These are phyloP conservation scores for Vitellaria paradoxa DNA, from an alignment of 179 eudicot species.

Conservation along the genomic window DNA sequence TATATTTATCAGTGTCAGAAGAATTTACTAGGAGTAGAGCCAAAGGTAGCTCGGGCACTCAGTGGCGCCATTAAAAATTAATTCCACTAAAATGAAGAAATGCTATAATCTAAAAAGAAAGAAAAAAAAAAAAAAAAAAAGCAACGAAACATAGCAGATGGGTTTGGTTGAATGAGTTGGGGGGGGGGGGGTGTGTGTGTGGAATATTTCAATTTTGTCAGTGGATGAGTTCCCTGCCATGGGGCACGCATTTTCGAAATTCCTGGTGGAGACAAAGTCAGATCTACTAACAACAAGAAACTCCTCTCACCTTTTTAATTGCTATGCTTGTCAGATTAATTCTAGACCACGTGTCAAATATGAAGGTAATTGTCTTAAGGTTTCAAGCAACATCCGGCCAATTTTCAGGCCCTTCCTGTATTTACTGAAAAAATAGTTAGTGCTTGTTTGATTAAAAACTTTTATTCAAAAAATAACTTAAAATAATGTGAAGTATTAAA, in stretches of 20 bases:
- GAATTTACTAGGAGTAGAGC: too few relatives aligned
- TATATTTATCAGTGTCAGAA: too few relatives aligned
- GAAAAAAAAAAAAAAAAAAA: too few relatives aligned
- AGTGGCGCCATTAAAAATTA: too few relatives aligned
- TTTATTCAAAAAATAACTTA: too few relatives aligned
- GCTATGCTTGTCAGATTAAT: neutral
- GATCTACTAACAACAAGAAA: neutral
- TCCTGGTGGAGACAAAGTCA: neutral
- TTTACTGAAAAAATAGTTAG: too few relatives aligned
- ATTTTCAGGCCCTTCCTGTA: too few relatives aligned
- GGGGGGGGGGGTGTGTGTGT: too few relatives aligned
- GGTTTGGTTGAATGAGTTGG: neutral
- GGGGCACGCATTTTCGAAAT: neutral
- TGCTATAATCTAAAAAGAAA: neutral
- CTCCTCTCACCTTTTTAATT: neutral
- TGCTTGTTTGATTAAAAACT: too few relatives aligned
- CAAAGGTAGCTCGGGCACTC: too few relatives aligned
- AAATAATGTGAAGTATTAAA: too few relatives aligned
- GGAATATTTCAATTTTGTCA: neutral
- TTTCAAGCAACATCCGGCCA: slow-evolving; percentile 69
- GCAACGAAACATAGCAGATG: too few relatives aligned
- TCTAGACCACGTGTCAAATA: slow-evolving; percentile 41
- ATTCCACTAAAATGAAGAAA: neutral
- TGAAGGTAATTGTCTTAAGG: slow-evolving; percentile 37
- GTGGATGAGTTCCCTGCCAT: neutral